These are phyloP conservation scores for Medicago arabica DNA, from an alignment of 306 rosid genomes.

Conservation along the genomic window DNA sequence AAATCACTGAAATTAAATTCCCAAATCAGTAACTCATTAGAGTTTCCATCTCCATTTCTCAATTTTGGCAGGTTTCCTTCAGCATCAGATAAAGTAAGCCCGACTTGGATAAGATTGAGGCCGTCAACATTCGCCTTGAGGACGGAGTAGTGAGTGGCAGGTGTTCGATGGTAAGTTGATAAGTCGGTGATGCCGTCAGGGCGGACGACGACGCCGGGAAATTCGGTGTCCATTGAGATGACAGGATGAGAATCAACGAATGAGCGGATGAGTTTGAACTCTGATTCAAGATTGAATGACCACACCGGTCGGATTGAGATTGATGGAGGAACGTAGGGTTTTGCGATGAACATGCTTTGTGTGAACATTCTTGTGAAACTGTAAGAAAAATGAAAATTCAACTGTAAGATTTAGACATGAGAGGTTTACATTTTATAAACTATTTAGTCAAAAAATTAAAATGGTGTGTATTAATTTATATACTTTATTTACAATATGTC, in stretches of 20 bases:
- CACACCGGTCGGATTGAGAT: constrained; percentile 65
- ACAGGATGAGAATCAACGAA: constrained; percentile 48
- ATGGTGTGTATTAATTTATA: too few species aligned
- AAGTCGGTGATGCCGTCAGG: constrained; percentile 18
- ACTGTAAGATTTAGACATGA: not conserved
- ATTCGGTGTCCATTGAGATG: constrained; percentile 78
- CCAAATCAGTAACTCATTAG: constrained; percentile 49
- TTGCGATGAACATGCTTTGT: not conserved
- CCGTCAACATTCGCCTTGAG: constrained; percentile 75
- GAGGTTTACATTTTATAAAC: not conserved
- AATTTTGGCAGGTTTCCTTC: constrained; percentile 62
- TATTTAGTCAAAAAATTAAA: not conserved
- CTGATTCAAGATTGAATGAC: constrained; percentile 58
- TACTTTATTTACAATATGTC: too few species aligned
- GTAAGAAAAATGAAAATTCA: not conserved
- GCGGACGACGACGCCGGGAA: constrained; percentile 64
- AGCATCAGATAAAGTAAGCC: constrained; percentile 59
- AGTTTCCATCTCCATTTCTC: constrained; percentile 32
- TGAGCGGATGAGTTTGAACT: constrained; percentile 56
- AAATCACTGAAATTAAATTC: constrained; percentile 75
- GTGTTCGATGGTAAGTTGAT: not conserved
- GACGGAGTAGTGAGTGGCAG: constrained; percentile 45
- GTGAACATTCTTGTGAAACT: not conserved
- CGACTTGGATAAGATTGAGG: constrained; percentile 65
- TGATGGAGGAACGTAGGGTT: not conserved